A percentile compares a stretch with the other conserved stretches of the same genome.
phyloP scores from a whole-genome alignment of 495 filamentous ascomycete genomes.

The Trichocladium uniseriatum region DNA sequence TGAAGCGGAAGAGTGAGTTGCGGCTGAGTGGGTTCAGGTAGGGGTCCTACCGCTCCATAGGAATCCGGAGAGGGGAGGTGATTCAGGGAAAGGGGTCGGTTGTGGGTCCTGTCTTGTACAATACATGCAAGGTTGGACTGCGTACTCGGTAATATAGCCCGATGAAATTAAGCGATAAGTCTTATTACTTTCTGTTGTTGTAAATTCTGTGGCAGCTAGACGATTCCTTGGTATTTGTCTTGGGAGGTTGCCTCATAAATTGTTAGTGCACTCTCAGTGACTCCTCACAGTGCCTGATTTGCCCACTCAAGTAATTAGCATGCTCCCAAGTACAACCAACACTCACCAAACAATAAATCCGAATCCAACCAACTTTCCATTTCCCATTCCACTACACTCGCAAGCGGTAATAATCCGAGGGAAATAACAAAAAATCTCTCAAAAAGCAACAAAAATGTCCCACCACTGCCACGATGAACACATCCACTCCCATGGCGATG shows the following conservation, averaged over 20 bases:
- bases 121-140: too few species aligned
- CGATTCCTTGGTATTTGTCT: too few species aligned
- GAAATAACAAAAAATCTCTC: neutral
- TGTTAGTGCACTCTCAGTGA: neutral
- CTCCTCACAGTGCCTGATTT: neutral
- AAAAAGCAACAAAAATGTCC: constrained; percentile 30
- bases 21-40: constrained; percentile 17
- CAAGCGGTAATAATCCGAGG: too few species aligned
- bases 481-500: constrained; percentile 21
- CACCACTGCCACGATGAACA: constrained; percentile 39
- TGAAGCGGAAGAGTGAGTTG: constrained; percentile 15
- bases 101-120: too few species aligned
- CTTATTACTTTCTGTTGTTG: neutral
- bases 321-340: neutral
- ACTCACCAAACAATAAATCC: too few species aligned
- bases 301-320: neutral
- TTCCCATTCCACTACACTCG: neutral
- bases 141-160: too few species aligned
- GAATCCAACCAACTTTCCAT: neutral
- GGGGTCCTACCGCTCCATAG: too few species aligned
- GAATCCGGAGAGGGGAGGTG: too few species aligned
- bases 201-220: too few species aligned
- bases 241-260: neutral
- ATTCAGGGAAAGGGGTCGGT: too few species aligned
- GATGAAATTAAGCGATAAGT: too few species aligned